These are phyloP conservation scores for Kluyveromyces marxianus DNA, from an alignment of 1,139 yeast species.

Conservation along the genomic window DNA sequence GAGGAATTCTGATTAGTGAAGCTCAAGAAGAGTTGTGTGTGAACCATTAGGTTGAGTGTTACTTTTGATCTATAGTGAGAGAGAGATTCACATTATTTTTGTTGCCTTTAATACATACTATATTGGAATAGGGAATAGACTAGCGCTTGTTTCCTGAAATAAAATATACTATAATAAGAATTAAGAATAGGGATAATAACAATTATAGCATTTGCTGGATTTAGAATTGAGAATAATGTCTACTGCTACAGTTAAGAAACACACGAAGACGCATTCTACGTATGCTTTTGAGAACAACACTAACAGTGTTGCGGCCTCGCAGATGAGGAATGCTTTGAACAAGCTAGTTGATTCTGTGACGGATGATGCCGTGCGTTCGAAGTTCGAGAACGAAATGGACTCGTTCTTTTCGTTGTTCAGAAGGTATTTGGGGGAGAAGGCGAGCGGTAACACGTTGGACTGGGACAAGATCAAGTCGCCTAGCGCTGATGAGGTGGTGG, in stretches of 20 bases:
- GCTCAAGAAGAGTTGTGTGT: too few species aligned
- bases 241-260: constrained; percentile 43
- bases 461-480: constrained; percentile 98
- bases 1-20: too few species aligned
- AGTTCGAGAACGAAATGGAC: constrained; percentile 90
- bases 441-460: constrained; percentile 68
- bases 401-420: constrained; percentile 88
- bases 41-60: too few species aligned
- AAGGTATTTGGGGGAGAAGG: constrained; percentile 84
- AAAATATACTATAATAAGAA: too few species aligned
- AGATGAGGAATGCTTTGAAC: constrained; percentile 95
- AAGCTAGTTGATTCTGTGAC: constrained; percentile 72
- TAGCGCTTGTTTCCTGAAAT: too few species aligned
- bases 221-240: not conserved
- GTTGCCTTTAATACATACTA: too few species aligned
- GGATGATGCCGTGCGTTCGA: constrained; percentile 43
- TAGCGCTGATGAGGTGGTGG: constrained; percentile 76
- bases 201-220: not conserved
- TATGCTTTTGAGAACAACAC: constrained; percentile 94
- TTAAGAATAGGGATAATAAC: too few species aligned
- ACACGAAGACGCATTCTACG: constrained; percentile 57
- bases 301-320: constrained; percentile 93
- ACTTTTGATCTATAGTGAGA: too few species aligned
- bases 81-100: too few species aligned
- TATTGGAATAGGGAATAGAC: too few species aligned